A percentile compares a stretch with the other conserved stretches of the same genome.
Evolutionary conservation across 176 grass and related monocot species (phyloP).

Genomic region (Avena eriantha): DNA sequence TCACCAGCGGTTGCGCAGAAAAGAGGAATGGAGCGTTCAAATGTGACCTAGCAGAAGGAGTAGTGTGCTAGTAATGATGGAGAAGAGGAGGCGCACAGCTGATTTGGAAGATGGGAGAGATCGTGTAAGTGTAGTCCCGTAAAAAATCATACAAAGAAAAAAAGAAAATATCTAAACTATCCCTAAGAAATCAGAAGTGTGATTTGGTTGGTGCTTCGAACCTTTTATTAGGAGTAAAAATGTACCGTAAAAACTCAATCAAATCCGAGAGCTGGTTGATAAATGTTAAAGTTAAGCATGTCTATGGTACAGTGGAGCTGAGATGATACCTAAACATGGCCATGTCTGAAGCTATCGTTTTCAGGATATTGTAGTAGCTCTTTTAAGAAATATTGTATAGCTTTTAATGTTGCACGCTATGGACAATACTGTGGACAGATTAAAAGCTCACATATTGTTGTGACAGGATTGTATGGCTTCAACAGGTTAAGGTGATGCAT

Average conservation of each 20-base stretch:
- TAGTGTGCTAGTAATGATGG: neutral
- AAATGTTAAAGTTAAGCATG: neutral
- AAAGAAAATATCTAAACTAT: neutral
- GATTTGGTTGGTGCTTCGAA: neutral
- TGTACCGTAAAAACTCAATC: neutral
- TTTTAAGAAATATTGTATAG: neutral
- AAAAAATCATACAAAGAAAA: neutral
- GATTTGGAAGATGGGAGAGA: neutral
- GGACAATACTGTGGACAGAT: neutral
- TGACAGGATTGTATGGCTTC: neutral
- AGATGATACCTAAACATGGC: neutral
- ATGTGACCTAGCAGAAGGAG: neutral
- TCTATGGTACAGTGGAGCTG: neutral
- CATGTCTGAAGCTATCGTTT: neutral
- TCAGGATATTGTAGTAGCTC: neutral
- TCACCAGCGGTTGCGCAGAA: neutral
- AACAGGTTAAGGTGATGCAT: neutral
- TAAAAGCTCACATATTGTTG: neutral
- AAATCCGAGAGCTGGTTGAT: conserved; percentile 4
- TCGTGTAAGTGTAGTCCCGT: neutral
- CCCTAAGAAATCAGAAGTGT: neutral
- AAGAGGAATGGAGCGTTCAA: neutral
- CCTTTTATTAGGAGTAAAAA: neutral
- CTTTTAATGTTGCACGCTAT: neutral
- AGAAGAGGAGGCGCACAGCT: neutral